A percentile compares a stretch with the other conserved stretches of the same genome.
Conservation (phyloP, 2,329 filamentous ascomycete species). For the Xylariales sp. region DNA sequence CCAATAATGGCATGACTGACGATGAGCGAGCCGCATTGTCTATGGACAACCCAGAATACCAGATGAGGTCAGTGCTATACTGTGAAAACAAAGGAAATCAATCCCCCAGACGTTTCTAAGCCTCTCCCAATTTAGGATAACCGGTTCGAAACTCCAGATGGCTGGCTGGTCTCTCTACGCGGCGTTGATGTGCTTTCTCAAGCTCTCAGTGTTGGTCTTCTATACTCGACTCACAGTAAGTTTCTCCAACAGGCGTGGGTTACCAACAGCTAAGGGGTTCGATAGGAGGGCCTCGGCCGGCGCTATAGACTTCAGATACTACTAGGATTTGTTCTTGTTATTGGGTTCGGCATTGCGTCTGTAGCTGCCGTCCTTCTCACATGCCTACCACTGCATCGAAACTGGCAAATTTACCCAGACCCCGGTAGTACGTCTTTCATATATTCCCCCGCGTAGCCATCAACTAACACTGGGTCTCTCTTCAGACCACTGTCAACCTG, state of each 20-base stretch:
- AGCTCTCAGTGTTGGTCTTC: conserved; percentile 65
- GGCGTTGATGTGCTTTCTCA: conserved; percentile 63
- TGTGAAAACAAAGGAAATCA: not conserved
- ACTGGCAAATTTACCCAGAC: conserved; percentile 67
- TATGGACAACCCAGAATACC: conserved; percentile 57
- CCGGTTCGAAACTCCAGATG: conserved; percentile 64
- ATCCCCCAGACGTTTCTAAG: conserved; percentile 4
- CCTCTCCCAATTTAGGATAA: conserved; percentile 15
- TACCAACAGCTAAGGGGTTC: not conserved
- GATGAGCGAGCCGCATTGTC: conserved; percentile 57
- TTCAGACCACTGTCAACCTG: conserved; percentile 56
- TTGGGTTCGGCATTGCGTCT: conserved; percentile 58
- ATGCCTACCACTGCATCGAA: conserved; percentile 60
- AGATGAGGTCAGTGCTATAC: conserved; percentile 41
- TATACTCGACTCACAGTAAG: conserved; percentile 62
- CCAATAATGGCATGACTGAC: conserved; percentile 67
- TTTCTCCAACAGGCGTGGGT: not conserved
- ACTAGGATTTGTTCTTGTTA: conserved; percentile 59
- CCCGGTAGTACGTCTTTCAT: conserved; percentile 60
- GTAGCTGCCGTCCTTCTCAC: conserved; percentile 59
- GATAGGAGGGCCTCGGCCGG: conserved; percentile 54
- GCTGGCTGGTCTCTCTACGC: conserved; percentile 67
- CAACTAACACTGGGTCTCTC: conserved; percentile 30
- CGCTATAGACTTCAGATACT: conserved; percentile 57
- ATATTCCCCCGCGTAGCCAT: not conserved